These are phyloP conservation scores for Chamaenerion angustifolium DNA, from an alignment of 345 rosid species.

Conservation along the genomic window DNA sequence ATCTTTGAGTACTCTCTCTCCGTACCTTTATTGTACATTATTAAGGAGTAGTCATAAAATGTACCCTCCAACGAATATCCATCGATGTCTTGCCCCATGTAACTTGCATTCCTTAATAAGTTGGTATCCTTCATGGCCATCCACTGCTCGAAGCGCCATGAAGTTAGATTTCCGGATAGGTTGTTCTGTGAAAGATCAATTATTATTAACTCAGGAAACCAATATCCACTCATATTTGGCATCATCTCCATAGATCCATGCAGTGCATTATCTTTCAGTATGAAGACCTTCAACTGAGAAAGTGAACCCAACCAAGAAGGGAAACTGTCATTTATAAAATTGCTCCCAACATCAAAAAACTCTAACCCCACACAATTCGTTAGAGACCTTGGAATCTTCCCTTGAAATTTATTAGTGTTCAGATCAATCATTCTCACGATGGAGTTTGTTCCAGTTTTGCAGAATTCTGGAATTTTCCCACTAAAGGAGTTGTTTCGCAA, in stretches of 20 bases:
- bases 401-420: constrained; percentile 2
- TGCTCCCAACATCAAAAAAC: background rate
- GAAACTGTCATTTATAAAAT: background rate
- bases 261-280: constrained; percentile 1
- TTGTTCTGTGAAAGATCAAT: background rate
- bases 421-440: background rate
- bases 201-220: constrained; percentile 2
- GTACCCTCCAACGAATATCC: background rate
- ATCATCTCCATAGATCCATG: background rate
- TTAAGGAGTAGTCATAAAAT: too few relatives aligned
- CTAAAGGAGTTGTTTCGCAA: too few relatives aligned
- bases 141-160: background rate
- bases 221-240: background rate
- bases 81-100: too few relatives aligned
- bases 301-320: constrained; percentile 6
- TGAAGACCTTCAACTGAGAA: background rate
- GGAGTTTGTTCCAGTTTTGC: too few relatives aligned
- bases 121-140: background rate
- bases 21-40: too few relatives aligned
- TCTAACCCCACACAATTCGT: background rate
- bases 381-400: constrained; percentile 8
- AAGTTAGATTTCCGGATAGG: background rate
- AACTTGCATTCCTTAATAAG: too few relatives aligned
- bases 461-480: too few relatives aligned
- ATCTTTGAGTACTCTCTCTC: background rate